These are phyloP conservation scores for Trichaptum fuscoviolaceum DNA, from an alignment of 768 basidiomycete species.

Conservation along the genomic window DNA sequence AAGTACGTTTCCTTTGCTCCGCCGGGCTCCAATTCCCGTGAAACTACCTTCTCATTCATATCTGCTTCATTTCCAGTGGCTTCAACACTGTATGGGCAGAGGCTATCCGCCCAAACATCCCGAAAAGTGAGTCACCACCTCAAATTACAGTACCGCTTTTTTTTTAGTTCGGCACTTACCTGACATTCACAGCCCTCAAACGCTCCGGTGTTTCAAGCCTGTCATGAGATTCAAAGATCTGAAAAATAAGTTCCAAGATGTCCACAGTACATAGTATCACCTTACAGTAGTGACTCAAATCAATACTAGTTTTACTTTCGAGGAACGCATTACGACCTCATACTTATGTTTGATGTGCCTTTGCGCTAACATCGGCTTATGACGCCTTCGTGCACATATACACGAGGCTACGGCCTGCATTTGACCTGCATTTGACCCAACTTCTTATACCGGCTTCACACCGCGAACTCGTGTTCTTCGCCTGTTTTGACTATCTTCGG, in stretches of 20 bases:
- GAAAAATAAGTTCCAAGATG: background rate
- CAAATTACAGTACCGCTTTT: background rate
- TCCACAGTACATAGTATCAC: background rate
- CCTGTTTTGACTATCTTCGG: background rate
- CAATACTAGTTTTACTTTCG: too few relatives aligned
- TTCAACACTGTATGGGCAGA: background rate
- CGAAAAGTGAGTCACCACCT: background rate
- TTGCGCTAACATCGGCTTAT: background rate
- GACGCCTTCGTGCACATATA: background rate
- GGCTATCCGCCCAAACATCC: constrained; percentile 4
- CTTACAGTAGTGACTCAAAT: too few relatives aligned
- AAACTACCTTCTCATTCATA: background rate
- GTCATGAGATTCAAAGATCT: background rate
- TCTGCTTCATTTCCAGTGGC: background rate
- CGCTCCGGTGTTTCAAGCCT: constrained; percentile 3
- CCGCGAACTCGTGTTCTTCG: background rate
- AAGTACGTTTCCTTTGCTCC: background rate
- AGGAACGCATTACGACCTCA: too few relatives aligned
- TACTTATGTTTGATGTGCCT: background rate
- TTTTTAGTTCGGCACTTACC: background rate
- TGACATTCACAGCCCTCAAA: constrained; percentile 1
- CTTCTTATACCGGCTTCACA: background rate
- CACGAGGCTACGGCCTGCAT: background rate
- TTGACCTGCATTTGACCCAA: background rate
- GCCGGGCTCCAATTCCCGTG: background rate